Conservation (phyloP, 345 rosid species). For the Populus ilicifolia region DNA sequence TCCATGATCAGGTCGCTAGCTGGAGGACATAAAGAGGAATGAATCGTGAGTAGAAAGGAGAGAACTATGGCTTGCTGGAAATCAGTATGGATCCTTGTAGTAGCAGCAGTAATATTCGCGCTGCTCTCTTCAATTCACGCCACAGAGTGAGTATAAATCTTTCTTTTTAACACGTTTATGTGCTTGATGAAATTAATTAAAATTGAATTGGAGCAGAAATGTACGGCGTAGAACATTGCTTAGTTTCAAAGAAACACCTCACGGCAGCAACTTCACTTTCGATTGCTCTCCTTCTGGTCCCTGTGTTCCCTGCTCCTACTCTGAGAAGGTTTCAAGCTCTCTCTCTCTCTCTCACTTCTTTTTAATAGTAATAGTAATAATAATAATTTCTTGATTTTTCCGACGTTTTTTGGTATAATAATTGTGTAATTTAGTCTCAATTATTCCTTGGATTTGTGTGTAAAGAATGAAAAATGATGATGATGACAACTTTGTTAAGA, state of each 20-base stretch:
- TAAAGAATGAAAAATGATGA: too few relatives aligned
- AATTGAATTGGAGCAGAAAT: conserved; percentile 3
- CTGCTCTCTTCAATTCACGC: not conserved
- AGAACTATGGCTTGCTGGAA: not conserved
- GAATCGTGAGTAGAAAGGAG: not conserved
- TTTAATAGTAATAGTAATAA: not conserved
- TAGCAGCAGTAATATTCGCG: not conserved
- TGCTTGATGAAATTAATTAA: not conserved
- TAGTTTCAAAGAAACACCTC: conserved; percentile 61
- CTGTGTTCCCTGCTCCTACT: conserved; percentile 73
- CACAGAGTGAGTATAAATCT: not conserved
- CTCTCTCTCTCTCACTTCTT: not conserved
- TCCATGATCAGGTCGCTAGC: too few relatives aligned
- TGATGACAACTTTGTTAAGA: not conserved
- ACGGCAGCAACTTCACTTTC: conserved; percentile 63
- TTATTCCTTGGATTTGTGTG: not conserved
- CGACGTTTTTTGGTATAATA: not conserved
- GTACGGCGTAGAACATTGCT: conserved; percentile 49
- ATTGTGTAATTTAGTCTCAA: not conserved
- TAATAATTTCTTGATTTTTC: not conserved
- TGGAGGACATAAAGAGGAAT: too few relatives aligned
- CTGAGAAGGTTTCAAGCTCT: conserved; percentile 56
- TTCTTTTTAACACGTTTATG: not conserved
- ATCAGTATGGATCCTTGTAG: not conserved
- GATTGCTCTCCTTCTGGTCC: conserved; percentile 94